Evolutionary conservation across 1,284 basidiomycete species (phyloP), one percentile per base, ranked within the genome.

Genomic region (Phlebopus sp.): DNA sequence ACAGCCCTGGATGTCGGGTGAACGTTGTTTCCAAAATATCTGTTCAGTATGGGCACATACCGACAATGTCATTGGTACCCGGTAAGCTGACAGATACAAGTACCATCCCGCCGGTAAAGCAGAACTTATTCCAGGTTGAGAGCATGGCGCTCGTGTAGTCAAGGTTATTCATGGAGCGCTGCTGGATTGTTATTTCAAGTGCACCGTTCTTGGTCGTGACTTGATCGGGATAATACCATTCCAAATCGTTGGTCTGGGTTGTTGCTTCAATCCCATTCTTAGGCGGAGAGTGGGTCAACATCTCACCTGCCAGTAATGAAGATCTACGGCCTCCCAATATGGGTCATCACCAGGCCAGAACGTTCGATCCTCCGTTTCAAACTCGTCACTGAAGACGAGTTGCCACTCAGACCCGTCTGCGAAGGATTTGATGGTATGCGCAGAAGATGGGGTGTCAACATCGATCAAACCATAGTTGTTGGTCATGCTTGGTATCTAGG

Each of bases 381-480:
- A 97, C 70, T 96, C 94, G 67, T 96, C 93, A 42, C 87, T 91
- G 63, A 90, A 95, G 2, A 93, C 82, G 7, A 96, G 75, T 47
- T 84, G 79, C 70, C 64, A 68, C 31, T 68, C 42, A n/a, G 78
- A 47, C 65, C 77, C 57, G 41, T 76, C 77, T 13, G 65, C 55
- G 47, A 66, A 75, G 55, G 81, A 80, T 1, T 57, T 55, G 34
- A 74, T 69, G 0, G 73, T 75, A 53, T 72, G 66, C 1, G 68
- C 74, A 0, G 67, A 64, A 8, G 64, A 38, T 1, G 82, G 83
- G 5, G 85, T 87, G 29, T 82, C 76, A 10, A 63, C 52, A 61
- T 87, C 84, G 53, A 87, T 78, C 17, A 83, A 61, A n/a, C 71
- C 74, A 56, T 76, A 76, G 57, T 74, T 75, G 7, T 76, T 73